Conservation (phyloP, 1,139 yeast genomes). For the Lodderomyces parapsilosis region DNA sequence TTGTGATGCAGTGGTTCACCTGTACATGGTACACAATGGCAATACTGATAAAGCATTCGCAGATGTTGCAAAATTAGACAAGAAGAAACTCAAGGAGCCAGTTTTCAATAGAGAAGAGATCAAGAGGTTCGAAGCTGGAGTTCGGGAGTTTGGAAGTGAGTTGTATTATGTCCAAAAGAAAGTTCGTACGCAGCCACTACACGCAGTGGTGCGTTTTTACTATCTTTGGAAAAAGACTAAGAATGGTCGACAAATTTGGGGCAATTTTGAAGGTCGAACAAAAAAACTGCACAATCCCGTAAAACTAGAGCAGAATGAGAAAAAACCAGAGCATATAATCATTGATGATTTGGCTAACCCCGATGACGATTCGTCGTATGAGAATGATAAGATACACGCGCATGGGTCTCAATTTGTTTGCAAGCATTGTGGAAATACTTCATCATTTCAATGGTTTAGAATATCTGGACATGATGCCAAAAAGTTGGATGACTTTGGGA, state of each 20-base stretch:
- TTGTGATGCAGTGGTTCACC: slow-evolving; percentile 65
- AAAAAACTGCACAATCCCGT: slow-evolving; percentile 42
- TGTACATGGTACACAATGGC: slow-evolving; percentile 52
- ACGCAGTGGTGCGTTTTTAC: slow-evolving; percentile 81
- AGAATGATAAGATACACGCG: slow-evolving; percentile 42
- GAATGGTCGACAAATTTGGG: slow-evolving; percentile 79
- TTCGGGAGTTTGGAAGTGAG: slow-evolving; percentile 74
- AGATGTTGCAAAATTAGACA: slow-evolving; percentile 43
- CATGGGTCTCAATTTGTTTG: slow-evolving; percentile 48
- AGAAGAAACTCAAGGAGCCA: slow-evolving; percentile 70
- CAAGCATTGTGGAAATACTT: slow-evolving; percentile 59
- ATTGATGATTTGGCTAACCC: slow-evolving; percentile 53
- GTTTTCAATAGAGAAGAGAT: slow-evolving; percentile 66
- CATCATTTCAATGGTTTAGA: slow-evolving; percentile 65
- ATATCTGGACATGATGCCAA: slow-evolving; percentile 61
- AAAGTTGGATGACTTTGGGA: slow-evolving; percentile 24
- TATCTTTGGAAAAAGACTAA: slow-evolving; percentile 89
- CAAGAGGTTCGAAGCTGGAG: slow-evolving; percentile 71
- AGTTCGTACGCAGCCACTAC: slow-evolving; percentile 67
- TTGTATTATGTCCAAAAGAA: slow-evolving; percentile 67
- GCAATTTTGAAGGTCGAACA: slow-evolving; percentile 70
- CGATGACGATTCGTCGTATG: slow-evolving; percentile 72
- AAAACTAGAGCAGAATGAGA: slow-evolving; percentile 26
- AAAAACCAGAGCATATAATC: slow-evolving; percentile 13
- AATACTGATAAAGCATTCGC: slow-evolving; percentile 47